These are phyloP conservation scores for Backusella luteola DNA, from an alignment of 192 early-diverging fungal species.

Conservation along the genomic window DNA sequence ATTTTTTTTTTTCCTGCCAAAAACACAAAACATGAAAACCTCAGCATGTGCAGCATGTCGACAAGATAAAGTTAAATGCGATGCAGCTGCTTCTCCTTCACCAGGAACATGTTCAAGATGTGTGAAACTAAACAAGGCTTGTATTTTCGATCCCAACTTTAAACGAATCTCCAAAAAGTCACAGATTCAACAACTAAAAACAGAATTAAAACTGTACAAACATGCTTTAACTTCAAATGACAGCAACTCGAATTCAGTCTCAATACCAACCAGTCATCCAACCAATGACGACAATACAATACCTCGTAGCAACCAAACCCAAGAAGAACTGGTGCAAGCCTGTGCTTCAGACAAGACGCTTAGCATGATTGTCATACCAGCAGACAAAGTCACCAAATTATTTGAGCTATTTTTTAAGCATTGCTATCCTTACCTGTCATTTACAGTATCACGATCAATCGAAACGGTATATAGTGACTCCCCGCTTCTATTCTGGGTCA, in stretches of 20 bases:
- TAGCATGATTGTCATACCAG: neutral
- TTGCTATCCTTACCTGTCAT: neutral
- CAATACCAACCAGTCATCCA: neutral
- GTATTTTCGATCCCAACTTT: constrained; percentile 13
- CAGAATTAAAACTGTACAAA: neutral
- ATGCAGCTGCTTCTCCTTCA: neutral
- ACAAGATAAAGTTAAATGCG: neutral
- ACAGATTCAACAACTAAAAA: constrained; percentile 12
- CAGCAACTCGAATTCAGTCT: neutral
- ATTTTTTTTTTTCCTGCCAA: too few relatives aligned
- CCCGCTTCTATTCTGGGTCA: neutral
- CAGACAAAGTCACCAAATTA: neutral
- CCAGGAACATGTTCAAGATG: neutral
- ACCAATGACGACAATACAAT: neutral
- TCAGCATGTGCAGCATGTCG: constrained; percentile 17
- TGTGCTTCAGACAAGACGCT: neutral
- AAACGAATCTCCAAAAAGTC: constrained; percentile 16
- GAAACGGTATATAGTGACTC: neutral
- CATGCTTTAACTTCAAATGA: neutral
- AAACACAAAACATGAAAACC: constrained; percentile 7
- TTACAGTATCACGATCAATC: neutral
- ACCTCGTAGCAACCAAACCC: neutral
- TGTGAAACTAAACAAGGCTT: constrained; percentile 2
- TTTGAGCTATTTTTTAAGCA: neutral
- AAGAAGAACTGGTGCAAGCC: neutral